These are phyloP conservation scores for Kluyveromyces sp. DNA, from an alignment of 1,139 yeast species.

Conservation along the genomic window DNA sequence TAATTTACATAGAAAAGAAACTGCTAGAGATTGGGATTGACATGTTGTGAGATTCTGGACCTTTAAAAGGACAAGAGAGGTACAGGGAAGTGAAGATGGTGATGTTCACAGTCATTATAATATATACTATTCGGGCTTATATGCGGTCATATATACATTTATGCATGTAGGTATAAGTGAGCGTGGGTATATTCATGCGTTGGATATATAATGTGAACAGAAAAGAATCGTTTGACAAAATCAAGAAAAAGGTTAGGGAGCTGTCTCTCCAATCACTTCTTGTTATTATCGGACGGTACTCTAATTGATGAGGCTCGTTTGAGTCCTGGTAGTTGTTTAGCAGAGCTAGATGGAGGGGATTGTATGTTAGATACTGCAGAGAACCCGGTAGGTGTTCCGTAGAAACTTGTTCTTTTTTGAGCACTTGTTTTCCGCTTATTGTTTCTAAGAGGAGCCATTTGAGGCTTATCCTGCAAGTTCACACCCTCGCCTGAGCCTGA, in stretches of 20 bases:
- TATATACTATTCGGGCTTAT: no score
- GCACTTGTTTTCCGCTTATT: conserved; percentile 8
- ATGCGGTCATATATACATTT: no score
- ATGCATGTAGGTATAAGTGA: no score
- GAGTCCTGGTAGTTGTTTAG: conserved; percentile 23
- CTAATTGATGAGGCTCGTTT: conserved; percentile 21
- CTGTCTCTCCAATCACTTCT: background rate
- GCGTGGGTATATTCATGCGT: no score
- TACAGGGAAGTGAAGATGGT: no score
- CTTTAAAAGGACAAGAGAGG: no score
- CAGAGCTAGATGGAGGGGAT: conserved; percentile 5
- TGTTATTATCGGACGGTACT: conserved; percentile 2
- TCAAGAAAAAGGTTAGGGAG: no score
- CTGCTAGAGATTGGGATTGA: no score
- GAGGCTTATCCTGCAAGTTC: background rate
- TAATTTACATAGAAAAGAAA: no score
- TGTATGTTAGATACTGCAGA: background rate
- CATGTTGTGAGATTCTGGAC: no score
- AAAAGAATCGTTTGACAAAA: background rate
- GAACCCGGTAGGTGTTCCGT: conserved; percentile 11
- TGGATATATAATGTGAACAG: no score
- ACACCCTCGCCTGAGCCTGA: background rate
- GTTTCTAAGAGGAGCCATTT: conserved; percentile 7
- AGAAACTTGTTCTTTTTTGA: conserved; percentile 21
- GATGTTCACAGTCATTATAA: no score